Evolutionary conservation across 805 yeast genomes (phyloP), one percentile per base, ranked within the genome.

Genomic region (Pichia gijzeniarum): DNA sequence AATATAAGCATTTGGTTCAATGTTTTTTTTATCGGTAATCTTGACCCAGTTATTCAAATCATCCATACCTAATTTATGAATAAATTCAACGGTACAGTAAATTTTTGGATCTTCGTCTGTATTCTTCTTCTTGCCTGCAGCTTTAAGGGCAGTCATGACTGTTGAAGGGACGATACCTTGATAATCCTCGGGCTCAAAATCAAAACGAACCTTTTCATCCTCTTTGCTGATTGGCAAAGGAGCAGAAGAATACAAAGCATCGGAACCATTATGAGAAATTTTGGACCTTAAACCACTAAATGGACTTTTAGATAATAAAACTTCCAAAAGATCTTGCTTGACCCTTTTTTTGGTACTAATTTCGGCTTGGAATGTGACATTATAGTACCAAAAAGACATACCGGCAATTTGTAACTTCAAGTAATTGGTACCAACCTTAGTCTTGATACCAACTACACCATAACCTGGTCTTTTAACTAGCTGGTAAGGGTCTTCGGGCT

Each of bases 211-310:
- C 21, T 57, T 50, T 27, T 45, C 53, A 19, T 47, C 48, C 2
- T 35, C 38, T 21, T 54, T 53, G 10, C 48, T 55, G 16, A 56
- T 47, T 9, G 54, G 53, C 25, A 57, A 46, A 9, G 54, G 52
- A n/a, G 40, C 44, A 14, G 48, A 41, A 1, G 58, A 41, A 31
- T 53, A 58, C n/a, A 58, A 32, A 3, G 53, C 38, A 38, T 47
- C 51, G 2, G 60, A 51, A 19, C 53, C 52, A 44, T 58, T 52
- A 35, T 58, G 61, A 12, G 62, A 57, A 13, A 57, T 46, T n/a
- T 36, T 31, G 4, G 42, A 35, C 30, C 18, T 50, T 6, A 49
- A 16, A 19, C 52, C 50, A 16, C 28, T 13, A 28, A 55, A 53
- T 28, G 56, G 57, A 3, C 39, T 41, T 22, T 53, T 59, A 1